Evolutionary conservation across 352 stramenopile species (phyloP), one percentile per base, ranked within the genome.

Genomic region (Pythium sp.): DNA sequence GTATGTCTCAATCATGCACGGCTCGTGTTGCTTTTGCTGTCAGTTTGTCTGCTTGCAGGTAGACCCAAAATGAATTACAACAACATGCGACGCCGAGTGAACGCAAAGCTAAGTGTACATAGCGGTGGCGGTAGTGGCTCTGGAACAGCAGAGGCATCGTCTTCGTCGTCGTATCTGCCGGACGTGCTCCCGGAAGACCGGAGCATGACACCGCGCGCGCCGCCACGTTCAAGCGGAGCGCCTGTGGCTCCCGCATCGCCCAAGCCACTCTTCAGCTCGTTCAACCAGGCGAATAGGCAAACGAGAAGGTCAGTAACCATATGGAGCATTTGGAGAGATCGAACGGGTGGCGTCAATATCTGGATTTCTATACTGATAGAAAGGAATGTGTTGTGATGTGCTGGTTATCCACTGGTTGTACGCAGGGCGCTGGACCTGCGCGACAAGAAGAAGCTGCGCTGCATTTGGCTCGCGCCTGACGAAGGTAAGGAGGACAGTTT

Each of bases 381-480:
- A 38, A 38, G 6, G 2, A 15, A 47, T 15, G 7, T 9, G 11
- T 36, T 34, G n/a, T 24, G 15, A 4, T 26, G 22, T 22, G 28
- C 5, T 32, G 1, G 30, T n/a, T n/a, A 2, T 26, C 12, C 2
- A 51, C 22, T 22, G 59, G 28, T 18, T 69, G 34, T 11, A 9
- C 2, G 3, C 56, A 82, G 80, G 15, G 74, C 74, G 24, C 62
- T 89, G 8, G 78, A 89, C 69, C 56, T 90, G 58, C 78, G 81
- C 8, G 78, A 90, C 67, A 89, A 86, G 73, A 82, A 87, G 70
- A 91, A 89, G 49, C 70, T 91, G 56, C 78, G 78, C 0, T 82
- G 74, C 49, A 87, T 91, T 62, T 91, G 83, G 83, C 76, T 91
- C 15, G 74, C 79, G 53, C 81, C 83, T 4, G 83, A 90, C 46